Evolutionary conservation across 495 filamentous ascomycete species (phyloP), one percentile per base, ranked within the genome.

Genomic region (Chaetomium fimeti): DNA sequence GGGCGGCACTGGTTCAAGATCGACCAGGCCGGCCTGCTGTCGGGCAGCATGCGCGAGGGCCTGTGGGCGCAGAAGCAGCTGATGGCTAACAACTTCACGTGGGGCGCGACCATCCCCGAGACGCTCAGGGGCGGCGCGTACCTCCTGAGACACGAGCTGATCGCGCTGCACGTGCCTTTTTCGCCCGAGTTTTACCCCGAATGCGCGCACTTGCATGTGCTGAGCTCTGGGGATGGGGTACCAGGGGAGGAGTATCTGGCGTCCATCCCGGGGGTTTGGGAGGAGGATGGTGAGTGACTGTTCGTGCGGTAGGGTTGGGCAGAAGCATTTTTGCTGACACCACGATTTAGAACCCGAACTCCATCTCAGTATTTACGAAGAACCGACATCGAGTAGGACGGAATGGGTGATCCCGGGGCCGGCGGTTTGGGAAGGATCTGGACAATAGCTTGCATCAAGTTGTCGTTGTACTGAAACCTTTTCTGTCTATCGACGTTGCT

Each of bases 1-100:
- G 55, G 55, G 3, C 18, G 36, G 22, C 38, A 25, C 22, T 57
- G 55, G 55, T 57, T 57, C 55, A 57, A 57, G 55, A 57, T 57
- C 3, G 55, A 15, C 22, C 36, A 57, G 38, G 32, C 32, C 5
- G 38, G 55, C 20, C 11, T 57, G 38, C 6, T 42, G 20, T 25
- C 8, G 20, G 55, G 55, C 3, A 24, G 11, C 27, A 8, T 57
- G 20, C 32, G 55, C 5, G 55, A 42, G 11, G 55, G 55, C 7
- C 0, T 43, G 38, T 57, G 55, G 55, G 55, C 55, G 55, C 55
- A 57, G 36, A 28, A 18, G 55, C 4, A n/a, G 13, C 13, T 57
- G 36, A 3, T 57, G 7, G 55, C 36, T 0, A n/a, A 38, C 5
- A 57, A 57, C 36, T 27, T 18, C 20, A 57, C 55, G 5, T 57